These are phyloP conservation scores for Physcomitrium patens DNA, from an alignment of 225 moss, liverwort and hornwort species.

Conservation along the genomic window DNA sequence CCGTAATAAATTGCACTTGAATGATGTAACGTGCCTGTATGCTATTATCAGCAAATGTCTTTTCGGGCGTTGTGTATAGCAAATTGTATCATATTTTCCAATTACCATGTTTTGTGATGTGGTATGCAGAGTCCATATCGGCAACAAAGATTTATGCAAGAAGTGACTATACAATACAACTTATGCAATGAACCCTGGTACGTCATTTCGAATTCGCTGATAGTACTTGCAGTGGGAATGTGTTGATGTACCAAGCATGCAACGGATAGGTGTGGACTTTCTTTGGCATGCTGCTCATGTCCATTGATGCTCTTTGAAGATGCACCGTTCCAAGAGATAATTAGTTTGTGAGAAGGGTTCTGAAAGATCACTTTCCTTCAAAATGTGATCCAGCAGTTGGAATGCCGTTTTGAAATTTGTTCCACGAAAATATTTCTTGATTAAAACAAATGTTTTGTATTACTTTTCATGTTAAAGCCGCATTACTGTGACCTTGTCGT, in stretches of 20 bases:
- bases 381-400: neutral
- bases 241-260: neutral
- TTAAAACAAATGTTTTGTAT: neutral
- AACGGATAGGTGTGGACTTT: neutral
- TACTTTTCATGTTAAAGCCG: conserved; percentile 15
- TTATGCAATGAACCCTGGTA: conserved; percentile 97
- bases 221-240: conserved; percentile 14
- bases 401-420: neutral
- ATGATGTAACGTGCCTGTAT: neutral
- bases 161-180: conserved; percentile 97
- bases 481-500: conserved; percentile 5
- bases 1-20: conserved; percentile 10
- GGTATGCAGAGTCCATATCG: conserved; percentile 81
- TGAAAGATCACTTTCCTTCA: neutral
- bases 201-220: conserved; percentile 25
- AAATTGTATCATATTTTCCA: conserved; percentile 23
- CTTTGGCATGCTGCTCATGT: conserved; percentile 8
- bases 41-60: neutral
- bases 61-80: neutral
- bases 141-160: conserved; percentile 85
- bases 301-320: conserved; percentile 13
- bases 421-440: neutral
- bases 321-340: conserved; percentile 3
- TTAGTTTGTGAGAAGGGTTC: neutral
- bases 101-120: conserved; percentile 21